phyloP scores from a whole-genome alignment of 192 early-diverging fungal genomes.

The Allomyces macrogynus region DNA sequence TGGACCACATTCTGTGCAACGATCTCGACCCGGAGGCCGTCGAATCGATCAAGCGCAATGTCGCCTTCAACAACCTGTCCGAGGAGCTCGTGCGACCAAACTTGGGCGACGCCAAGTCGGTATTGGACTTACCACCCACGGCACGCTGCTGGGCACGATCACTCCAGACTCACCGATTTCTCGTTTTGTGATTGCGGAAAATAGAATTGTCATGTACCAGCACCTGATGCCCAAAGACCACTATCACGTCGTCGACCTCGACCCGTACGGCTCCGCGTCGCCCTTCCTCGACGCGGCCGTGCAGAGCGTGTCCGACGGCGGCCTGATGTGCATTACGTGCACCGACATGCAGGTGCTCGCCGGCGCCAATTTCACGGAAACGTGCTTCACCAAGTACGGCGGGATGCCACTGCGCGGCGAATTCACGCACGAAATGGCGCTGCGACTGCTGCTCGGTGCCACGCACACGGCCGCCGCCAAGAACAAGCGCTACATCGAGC shows the following conservation, averaged over 20 bases:
- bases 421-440: slow-evolving; percentile 85
- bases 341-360: slow-evolving; percentile 91
- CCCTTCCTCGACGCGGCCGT: slow-evolving; percentile 92
- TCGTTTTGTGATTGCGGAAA: background rate
- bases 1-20: slow-evolving; percentile 69
- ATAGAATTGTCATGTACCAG: slow-evolving; percentile 45
- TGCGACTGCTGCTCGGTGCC: slow-evolving; percentile 70
- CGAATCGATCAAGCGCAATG: slow-evolving; percentile 66
- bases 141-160: background rate
- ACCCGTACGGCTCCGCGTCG: slow-evolving; percentile 90
- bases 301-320: slow-evolving; percentile 69
- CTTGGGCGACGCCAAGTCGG: slow-evolving; percentile 66
- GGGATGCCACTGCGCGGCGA: slow-evolving; percentile 68
- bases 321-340: slow-evolving; percentile 89
- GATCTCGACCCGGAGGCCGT: slow-evolving; percentile 81
- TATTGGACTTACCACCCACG: background rate
- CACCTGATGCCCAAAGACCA: slow-evolving; percentile 26
- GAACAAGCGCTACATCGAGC: slow-evolving; percentile 67
- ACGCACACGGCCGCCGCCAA: slow-evolving; percentile 64
- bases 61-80: slow-evolving; percentile 55
- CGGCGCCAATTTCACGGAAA: slow-evolving; percentile 68
- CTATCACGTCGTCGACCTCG: slow-evolving; percentile 80
- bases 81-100: slow-evolving; percentile 55
- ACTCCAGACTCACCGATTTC: background rate
- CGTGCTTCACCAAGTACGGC: slow-evolving; percentile 88